Evolutionary conservation across 2,329 filamentous ascomycete genomes (phyloP), one percentile per base, ranked within the genome.

Genomic region (Ilyonectria destructans): DNA sequence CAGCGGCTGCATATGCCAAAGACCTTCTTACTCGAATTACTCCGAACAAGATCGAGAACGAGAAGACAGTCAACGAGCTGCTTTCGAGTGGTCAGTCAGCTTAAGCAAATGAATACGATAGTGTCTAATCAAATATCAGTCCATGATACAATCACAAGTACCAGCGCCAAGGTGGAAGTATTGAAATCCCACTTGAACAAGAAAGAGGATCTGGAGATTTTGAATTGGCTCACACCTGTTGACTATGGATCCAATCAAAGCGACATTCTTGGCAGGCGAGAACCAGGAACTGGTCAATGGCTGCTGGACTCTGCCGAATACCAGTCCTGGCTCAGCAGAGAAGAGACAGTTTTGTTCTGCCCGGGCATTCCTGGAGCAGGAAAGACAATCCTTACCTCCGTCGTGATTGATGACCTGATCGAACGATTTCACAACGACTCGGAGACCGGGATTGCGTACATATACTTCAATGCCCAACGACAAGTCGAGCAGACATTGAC

Each of bases 181-280:
- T n/a, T 21, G n/a, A 7, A n/a, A 10, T 21, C 2, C 8, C 9
- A 37, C 13, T 37, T 15, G 5, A 15, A 37, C 10, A 37, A 15
- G 35, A 15, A 37, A 37, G 10, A 37, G 13, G 35, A 37, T 3
- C 37, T 6, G 13, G 15, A 40, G 12, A 49, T 62, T 19, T 69
- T 80, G 1, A 57, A 81, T 10, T 86, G 84, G 85, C 69, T 86
- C 21, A 80, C 81, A 0, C 68, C 15, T 75, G 5, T 58, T 75
- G 3, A 73, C 83, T 40, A 83, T 82, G 63, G 67, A 65, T 10
- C 72, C 13, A 78, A 84, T 46, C 84, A 86, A 29, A 77, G 64
- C 7, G 81, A 83, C 52, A 75, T 78, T n/a, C 68, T 83, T 6
- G 15, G 4, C 61, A 68, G 72, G n/a, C 75, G 76, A 43, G 77